Conservation (phyloP, 192 early-diverging fungal species). For the Borealophlyctis nickersoniae region DNA sequence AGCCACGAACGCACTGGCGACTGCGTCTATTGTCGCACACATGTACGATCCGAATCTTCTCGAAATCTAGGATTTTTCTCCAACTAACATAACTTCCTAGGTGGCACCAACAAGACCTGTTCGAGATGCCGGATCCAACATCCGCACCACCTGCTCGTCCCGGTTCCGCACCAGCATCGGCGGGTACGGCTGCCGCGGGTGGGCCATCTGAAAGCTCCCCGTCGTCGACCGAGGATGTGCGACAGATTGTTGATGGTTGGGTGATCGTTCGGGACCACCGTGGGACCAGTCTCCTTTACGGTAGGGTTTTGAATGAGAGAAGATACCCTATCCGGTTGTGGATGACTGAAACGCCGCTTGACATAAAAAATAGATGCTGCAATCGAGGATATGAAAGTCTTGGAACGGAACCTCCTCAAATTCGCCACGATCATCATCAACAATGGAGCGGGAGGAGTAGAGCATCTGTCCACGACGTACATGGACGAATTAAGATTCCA, state of each 20-base stretch:
- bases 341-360: too few relatives aligned
- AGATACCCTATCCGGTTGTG: too few relatives aligned
- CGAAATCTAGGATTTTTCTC: background rate
- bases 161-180: background rate
- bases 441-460: slow-evolving; percentile 10
- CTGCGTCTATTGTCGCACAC: slow-evolving; percentile 20
- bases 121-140: slow-evolving; percentile 35
- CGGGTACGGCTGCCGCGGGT: background rate
- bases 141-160: background rate
- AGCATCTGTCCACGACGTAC: slow-evolving; percentile 25
- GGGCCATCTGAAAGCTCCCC: too few relatives aligned
- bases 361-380: slow-evolving; percentile 36
- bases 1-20: slow-evolving; percentile 6
- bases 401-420: slow-evolving; percentile 45
- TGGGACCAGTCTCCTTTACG: slow-evolving; percentile 46
- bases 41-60: slow-evolving; percentile 16
- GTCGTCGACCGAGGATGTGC: slow-evolving; percentile 46
- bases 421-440: slow-evolving; percentile 52
- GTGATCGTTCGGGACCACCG: slow-evolving; percentile 37
- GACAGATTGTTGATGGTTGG: slow-evolving; percentile 26
- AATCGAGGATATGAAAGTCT: slow-evolving; percentile 38
- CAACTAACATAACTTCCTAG: background rate
- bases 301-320: too few relatives aligned
- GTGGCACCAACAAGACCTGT: slow-evolving; percentile 37
- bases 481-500: slow-evolving; percentile 41